Evolutionary conservation across 129 eudicot species (phyloP).

Genomic region (Helianthus tuberosus): DNA sequence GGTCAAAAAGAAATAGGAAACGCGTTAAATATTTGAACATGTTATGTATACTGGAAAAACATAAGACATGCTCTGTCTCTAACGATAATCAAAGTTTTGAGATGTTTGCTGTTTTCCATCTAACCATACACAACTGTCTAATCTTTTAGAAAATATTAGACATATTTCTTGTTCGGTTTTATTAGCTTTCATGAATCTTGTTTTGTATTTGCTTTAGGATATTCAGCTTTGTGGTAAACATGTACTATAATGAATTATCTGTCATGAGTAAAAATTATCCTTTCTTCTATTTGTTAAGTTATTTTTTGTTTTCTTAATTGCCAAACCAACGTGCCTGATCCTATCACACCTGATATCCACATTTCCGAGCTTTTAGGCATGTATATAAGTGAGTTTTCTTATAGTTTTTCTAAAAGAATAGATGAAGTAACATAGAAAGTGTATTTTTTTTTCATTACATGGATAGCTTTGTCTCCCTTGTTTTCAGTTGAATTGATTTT

Average conservation of each 20-base stretch:
- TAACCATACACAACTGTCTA: neutral
- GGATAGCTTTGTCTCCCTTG: neutral
- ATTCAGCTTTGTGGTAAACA: neutral
- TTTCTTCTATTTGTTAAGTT: neutral
- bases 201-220: conserved; percentile 8
- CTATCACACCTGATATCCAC: conserved; percentile 1
- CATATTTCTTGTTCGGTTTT: neutral
- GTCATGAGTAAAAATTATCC: neutral
- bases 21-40: neutral
- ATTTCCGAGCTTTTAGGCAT: conserved; percentile 7
- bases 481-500: neutral
- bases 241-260: neutral
- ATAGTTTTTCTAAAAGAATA: neutral
- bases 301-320: neutral
- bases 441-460: neutral
- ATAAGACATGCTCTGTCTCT: conserved; percentile 1
- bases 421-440: conserved; percentile 4
- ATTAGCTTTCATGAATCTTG: neutral
- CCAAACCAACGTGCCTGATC: conserved; percentile 15
- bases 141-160: neutral
- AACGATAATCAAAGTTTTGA: conserved; percentile 1
- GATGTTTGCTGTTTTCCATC: neutral
- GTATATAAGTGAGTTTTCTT: conserved; percentile 2
- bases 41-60: conserved; percentile 12
- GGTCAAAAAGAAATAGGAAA: neutral